Evolutionary conservation across 139 green algal species (phyloP), one percentile per base, ranked within the genome.

Genomic region (Chlorella sp.): DNA sequence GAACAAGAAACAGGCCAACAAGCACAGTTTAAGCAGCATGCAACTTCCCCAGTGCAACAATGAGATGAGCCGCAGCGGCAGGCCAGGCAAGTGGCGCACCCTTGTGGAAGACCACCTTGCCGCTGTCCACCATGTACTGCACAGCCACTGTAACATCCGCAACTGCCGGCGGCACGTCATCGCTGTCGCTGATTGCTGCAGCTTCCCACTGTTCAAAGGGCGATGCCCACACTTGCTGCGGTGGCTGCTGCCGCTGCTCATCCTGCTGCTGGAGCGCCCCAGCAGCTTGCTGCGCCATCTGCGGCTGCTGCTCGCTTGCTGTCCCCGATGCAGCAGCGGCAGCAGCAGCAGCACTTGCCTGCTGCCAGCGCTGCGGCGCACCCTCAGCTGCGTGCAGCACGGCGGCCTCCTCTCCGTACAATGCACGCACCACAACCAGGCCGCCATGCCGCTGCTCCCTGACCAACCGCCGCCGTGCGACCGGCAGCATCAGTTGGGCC

Each of bases 131-230:
- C 74, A 94, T 78, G 34, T 91, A 93, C 51, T 90, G 90, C 34
- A 90, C 51, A 4, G 90, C 88, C 13, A 85, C 34, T 26, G 91
- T 94, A 36, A 94, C 91, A 47, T 94, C 91, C 7, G 87, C 84
- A 15, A 88, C 75, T 1, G 88, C 73, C 32, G 74, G 65, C 21
- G 41, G 73, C 26, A 74, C 56, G 44, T 51, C 44, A 18, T 88
- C 86, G 21, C 68, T 65, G 25, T 32, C 5, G 20, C 30, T n/a
- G n/a, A 13, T 32, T 60, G 57, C 56, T 12, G 4, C 70, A 28
- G 41, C 81, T 86, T 39, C 25, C 34, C 21, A 1, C 60, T 68
- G 60, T 16, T 68, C 60, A 68, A 68, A 62, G 21, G 65, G 17
- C 47, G 28, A 32, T 38, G 34, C 57, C 69, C 32, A 17, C 76